phyloP scores from a whole-genome alignment of 352 stramenopile species.

The Phytophthora aleatoria region DNA sequence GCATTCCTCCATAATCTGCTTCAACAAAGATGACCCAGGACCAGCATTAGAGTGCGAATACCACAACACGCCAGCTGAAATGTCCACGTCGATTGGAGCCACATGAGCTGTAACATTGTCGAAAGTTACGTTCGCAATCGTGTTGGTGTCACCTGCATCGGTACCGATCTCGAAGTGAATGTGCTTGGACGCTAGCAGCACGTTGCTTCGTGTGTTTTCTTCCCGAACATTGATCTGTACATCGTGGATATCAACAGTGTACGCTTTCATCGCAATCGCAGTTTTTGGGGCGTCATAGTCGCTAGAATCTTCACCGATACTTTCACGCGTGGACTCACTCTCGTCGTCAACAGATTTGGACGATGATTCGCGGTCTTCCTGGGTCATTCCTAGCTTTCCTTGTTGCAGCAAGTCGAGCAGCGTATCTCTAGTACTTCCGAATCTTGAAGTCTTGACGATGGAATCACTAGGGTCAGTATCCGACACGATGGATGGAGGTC shows the following conservation, averaged over 20 bases:
- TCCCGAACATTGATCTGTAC: slow-evolving; percentile 82
- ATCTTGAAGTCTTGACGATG: neutral
- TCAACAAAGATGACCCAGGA: slow-evolving; percentile 43
- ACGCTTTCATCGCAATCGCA: slow-evolving; percentile 65
- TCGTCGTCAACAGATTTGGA: slow-evolving; percentile 20
- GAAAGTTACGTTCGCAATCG: slow-evolving; percentile 66
- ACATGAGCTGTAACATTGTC: slow-evolving; percentile 74
- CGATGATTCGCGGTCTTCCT: slow-evolving; percentile 28
- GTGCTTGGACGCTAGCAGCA: slow-evolving; percentile 73
- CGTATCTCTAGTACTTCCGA: slow-evolving; percentile 54
- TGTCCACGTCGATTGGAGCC: slow-evolving; percentile 77
- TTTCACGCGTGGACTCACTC: slow-evolving; percentile 15
- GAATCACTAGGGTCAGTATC: slow-evolving; percentile 1
- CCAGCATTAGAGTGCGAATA: slow-evolving; percentile 47
- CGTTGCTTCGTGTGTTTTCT: slow-evolving; percentile 64
- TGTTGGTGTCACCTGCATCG: slow-evolving; percentile 48
- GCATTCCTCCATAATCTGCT: slow-evolving; percentile 84
- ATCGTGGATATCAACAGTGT: slow-evolving; percentile 79
- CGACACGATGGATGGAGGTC: slow-evolving; percentile 21
- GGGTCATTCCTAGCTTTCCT: slow-evolving; percentile 60
- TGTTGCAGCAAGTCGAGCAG: slow-evolving; percentile 76
- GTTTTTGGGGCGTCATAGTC: slow-evolving; percentile 26
- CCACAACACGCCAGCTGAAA: slow-evolving; percentile 72
- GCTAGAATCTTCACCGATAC: slow-evolving; percentile 18
- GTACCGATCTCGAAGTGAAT: slow-evolving; percentile 78